Evolutionary conservation across 345 rosid species (phyloP), one percentile per base, ranked within the genome.

Genomic region (Rhodamnia argentea): DNA sequence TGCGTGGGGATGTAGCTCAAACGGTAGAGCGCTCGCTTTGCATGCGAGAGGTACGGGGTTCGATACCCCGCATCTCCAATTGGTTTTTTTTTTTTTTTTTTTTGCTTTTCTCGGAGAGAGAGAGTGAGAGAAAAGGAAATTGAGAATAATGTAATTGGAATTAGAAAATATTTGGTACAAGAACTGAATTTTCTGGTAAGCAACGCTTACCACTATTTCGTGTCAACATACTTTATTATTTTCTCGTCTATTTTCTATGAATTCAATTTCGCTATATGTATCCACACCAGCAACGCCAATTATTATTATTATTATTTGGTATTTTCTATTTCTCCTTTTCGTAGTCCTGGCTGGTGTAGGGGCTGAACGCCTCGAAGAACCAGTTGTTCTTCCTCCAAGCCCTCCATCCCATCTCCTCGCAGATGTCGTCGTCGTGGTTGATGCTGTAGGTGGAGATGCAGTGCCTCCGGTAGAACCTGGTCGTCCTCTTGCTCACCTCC

Each of bases 361-460:
- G 96, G 86, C 96, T 94, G 87, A 96, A 93, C 15, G 94, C 97
- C 89, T 96, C 98, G 40, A 91, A 89, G 18, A 95, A 60, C 90
- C 91, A 89, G 89, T 85, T 94, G 44, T 89, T 84, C 91, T 96
- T 96, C 90, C 99, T 91, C 93, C 93, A 89, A 59, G 94, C 84
- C 75, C 86, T 92, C 93, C 95, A 92, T 13, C 96, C 98, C 96
- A 96, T 94, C 87, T 96, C 98, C 83, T 90, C 88, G 85, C 98
- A 96, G 74, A 96, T 86, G 78, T 94, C 98, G 86, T 96, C 98
- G 1, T 93, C 92, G 86, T 95, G 98, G 82, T 94, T 93, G 90
- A 96, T 96, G 88, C 99, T 96, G 89, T 88, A 95, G 24, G 99
- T 95, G 26, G 99, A 93, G 29, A 95, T 95, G 91, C 99, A 96